Conservation (phyloP, 495 filamentous ascomycete genomes). For the Penicillium macrosclerotiorum region DNA sequence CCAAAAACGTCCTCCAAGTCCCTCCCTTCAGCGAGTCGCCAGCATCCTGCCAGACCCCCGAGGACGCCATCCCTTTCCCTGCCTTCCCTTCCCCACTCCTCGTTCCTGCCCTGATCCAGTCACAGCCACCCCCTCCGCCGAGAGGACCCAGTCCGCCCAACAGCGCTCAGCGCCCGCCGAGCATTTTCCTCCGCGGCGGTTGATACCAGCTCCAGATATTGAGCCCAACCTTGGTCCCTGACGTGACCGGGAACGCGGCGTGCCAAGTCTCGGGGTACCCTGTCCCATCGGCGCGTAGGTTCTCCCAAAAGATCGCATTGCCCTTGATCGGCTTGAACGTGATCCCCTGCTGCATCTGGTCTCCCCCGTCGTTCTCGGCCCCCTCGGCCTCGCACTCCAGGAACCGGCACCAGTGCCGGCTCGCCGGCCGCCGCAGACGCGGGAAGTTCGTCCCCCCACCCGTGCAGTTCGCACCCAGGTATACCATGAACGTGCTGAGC, state of each 20-base stretch:
- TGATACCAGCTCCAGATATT: constrained; percentile 70
- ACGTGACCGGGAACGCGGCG: constrained; percentile 65
- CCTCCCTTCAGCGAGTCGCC: too few species aligned
- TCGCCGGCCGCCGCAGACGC: constrained; percentile 38
- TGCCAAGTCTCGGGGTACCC: constrained; percentile 68
- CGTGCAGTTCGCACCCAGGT: constrained; percentile 54
- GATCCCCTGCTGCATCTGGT: constrained; percentile 43
- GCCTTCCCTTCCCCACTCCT: not conserved
- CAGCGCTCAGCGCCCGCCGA: not conserved
- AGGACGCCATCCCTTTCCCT: too few species aligned
- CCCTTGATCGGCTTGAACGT: constrained; percentile 67
- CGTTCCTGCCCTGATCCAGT: not conserved
- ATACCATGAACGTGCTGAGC: constrained; percentile 62
- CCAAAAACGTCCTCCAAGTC: not conserved
- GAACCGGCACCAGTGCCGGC: constrained; percentile 55
- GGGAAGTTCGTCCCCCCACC: constrained; percentile 65
- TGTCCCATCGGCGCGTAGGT: constrained; percentile 58
- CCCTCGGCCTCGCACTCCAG: constrained; percentile 52
- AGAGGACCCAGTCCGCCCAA: not conserved
- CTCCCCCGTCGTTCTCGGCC: not conserved
- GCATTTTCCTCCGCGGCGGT: constrained; percentile 24
- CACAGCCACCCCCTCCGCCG: not conserved
- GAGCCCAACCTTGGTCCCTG: constrained; percentile 73
- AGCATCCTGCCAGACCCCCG: too few species aligned
- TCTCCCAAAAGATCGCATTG: constrained; percentile 77